A percentile compares a stretch with the other conserved stretches of the same genome.
phyloP scores from a whole-genome alignment of 1,284 basidiomycete genomes.

The Trichosporon asahii region DNA sequence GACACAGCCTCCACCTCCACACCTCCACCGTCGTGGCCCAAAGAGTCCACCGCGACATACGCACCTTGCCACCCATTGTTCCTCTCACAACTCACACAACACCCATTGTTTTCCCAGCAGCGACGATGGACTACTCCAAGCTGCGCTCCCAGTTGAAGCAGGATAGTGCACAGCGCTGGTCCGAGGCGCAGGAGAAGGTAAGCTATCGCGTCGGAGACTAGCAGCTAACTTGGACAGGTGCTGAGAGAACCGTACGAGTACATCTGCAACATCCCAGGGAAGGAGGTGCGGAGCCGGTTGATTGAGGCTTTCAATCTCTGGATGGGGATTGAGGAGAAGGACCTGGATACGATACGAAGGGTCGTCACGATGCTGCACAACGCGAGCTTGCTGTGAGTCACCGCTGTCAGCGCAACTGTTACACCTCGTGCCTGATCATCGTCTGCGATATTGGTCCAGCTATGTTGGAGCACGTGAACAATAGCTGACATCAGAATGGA shows the following conservation, averaged over 20 bases:
- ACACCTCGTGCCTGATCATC: background rate
- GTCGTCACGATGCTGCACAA: slow-evolving; percentile 93
- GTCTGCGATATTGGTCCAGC: background rate
- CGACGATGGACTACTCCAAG: slow-evolving; percentile 11
- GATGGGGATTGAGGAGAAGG: slow-evolving; percentile 73
- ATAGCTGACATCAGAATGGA: slow-evolving; percentile 64
- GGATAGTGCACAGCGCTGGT: background rate
- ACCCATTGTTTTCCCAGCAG: background rate
- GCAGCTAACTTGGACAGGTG: slow-evolving; percentile 14
- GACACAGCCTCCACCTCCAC: background rate
- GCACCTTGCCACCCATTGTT: no score
- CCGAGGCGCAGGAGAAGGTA: slow-evolving; percentile 10
- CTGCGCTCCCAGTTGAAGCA: slow-evolving; percentile 4
- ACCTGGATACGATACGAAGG: slow-evolving; percentile 68
- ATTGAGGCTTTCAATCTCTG: slow-evolving; percentile 93
- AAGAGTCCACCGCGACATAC: slow-evolving; percentile 3
- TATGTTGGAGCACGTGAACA: background rate
- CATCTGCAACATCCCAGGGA: slow-evolving; percentile 79
- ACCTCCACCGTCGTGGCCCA: background rate
- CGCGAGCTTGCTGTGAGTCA: slow-evolving; percentile 77
- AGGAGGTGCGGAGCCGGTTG: slow-evolving; percentile 84
- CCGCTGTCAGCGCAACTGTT: slow-evolving; percentile 12
- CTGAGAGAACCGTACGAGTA: slow-evolving; percentile 88
- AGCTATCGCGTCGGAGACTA: no score
- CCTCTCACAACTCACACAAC: background rate